Base-by-base conservation (phyloP, 208 protist species). In the Borovskyia barvae region DNA sequence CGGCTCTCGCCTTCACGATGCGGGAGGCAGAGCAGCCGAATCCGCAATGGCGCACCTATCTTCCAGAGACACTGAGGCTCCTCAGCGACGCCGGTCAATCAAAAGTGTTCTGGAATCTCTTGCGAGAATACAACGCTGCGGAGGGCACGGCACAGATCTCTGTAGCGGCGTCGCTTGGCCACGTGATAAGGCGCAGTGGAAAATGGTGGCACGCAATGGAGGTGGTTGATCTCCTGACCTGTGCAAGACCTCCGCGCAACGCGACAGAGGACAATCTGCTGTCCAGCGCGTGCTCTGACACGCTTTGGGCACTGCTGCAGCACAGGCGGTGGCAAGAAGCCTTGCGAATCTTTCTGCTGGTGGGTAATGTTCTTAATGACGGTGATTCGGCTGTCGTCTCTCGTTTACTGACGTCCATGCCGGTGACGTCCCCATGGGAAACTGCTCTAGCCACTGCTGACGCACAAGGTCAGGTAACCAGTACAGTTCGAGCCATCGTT, bases 11-110 rank as follows among this genome's bases (percentile, higher is more conserved):
- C 22, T 67, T 76, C 7, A 74, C 75, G 52, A 53, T 52, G 36
- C 63, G 64, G 24, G 39, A 40, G 30, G 46, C 82, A 36, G 51
- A 57, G 17, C 17, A 24, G 39, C 45, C 50, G n/a, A 41, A 64
- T n/a, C 58, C 58, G 22, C 52, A 62, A n/a, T 90, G 83, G 83
- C 83, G 72, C 26, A 36, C 63, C 14, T 43, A 53, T 26, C 53
- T 90, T 5, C 74, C 80, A 2, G 49, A 52, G 9, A 85, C 82
- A 15, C 57, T 94, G 47, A 78, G 87, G 15, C 72, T 94, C n/a
- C 75, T 94, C 20, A 90, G 84, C 62, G 87, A 94, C 72, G 87
- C 84, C 8, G 82, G 81, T 29, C 64, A 75, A 28, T 36, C 26
- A n/a, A 39, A 56, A 3, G 45, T 45, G 20, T 85, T 90, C 53